phyloP scores from a whole-genome alignment of 2,329 filamentous ascomycete genomes.

The Phialophora chinensis region DNA sequence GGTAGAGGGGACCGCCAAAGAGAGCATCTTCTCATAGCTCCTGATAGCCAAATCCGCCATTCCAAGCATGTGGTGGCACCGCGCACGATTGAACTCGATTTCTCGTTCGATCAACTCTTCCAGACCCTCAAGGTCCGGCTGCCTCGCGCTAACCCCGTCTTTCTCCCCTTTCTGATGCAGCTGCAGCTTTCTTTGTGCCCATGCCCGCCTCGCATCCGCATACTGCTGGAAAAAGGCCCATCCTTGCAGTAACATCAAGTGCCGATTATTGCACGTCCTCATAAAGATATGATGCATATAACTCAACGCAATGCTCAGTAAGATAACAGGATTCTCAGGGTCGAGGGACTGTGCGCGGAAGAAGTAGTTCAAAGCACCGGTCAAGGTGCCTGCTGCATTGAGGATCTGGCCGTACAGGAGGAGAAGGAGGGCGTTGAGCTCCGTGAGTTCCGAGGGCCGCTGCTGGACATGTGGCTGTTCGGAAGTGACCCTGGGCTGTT shows the following conservation, averaged over 20 bases:
- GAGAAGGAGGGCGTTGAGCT: constrained; percentile 79
- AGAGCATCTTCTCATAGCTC: constrained; percentile 69
- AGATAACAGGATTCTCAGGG: constrained; percentile 64
- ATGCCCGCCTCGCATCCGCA: constrained; percentile 60
- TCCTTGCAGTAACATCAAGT: constrained; percentile 85
- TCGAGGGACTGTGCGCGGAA: constrained; percentile 65
- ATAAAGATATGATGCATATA: constrained; percentile 92
- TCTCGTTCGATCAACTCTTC: constrained; percentile 54
- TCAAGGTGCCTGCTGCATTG: constrained; percentile 81
- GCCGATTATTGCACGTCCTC: constrained; percentile 85
- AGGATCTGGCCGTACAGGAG: constrained; percentile 91
- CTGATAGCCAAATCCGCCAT: constrained; percentile 73
- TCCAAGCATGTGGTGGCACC: constrained; percentile 77
- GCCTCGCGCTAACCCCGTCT: background rate
- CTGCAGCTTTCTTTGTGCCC: constrained; percentile 11
- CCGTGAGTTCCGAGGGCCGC: constrained; percentile 43
- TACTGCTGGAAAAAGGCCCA: constrained; percentile 80
- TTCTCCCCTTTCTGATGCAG: background rate
- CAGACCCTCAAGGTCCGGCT: constrained; percentile 1
- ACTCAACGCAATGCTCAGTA: constrained; percentile 78
- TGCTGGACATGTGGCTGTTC: background rate
- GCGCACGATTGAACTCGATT: constrained; percentile 79
- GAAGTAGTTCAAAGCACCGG: constrained; percentile 86
- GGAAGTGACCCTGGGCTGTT: background rate
- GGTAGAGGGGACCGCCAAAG: constrained; percentile 39